These are phyloP conservation scores for Scheffersomyces parashehatae DNA, from an alignment of 1,139 yeast genomes.

Conservation along the genomic window DNA sequence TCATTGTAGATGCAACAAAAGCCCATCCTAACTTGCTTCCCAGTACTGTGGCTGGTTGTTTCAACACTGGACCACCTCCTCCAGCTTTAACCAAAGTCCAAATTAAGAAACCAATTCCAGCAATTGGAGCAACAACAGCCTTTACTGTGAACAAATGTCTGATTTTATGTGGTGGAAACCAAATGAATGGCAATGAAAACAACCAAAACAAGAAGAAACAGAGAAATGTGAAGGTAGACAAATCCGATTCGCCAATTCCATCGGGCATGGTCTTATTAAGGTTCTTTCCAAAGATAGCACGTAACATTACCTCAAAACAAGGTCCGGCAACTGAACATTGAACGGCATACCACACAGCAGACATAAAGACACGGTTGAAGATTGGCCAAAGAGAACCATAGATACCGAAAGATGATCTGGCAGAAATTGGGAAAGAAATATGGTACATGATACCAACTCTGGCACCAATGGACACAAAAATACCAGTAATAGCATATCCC, in stretches of 20 bases:
- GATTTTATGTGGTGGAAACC: slow-evolving; percentile 78
- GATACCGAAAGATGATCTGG: slow-evolving; percentile 74
- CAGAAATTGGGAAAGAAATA: slow-evolving; percentile 75
- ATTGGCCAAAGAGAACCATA: slow-evolving; percentile 83
- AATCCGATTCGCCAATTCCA: slow-evolving; percentile 52
- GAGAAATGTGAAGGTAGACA: slow-evolving; percentile 70
- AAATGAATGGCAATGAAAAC: slow-evolving; percentile 71
- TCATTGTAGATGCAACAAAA: slow-evolving; percentile 75
- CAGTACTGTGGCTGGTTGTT: slow-evolving; percentile 44
- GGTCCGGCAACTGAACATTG: slow-evolving; percentile 84
- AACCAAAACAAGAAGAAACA: slow-evolving; percentile 80
- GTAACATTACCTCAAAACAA: slow-evolving; percentile 71
- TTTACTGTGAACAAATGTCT: slow-evolving; percentile 81
- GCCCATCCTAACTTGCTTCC: slow-evolving; percentile 81
- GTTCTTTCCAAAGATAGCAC: slow-evolving; percentile 66
- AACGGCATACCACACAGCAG: slow-evolving; percentile 82
- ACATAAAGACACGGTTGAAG: slow-evolving; percentile 77
- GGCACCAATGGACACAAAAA: slow-evolving; percentile 63
- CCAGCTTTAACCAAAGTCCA: slow-evolving; percentile 80
- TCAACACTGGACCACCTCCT: slow-evolving; percentile 71
- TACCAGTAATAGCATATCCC: slow-evolving; percentile 62
- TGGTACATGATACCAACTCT: slow-evolving; percentile 75
- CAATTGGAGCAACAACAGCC: slow-evolving; percentile 74
- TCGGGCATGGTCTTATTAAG: slow-evolving; percentile 48
- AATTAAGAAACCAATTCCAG: slow-evolving; percentile 74